Base-by-base conservation (phyloP, 305 asterid genomes). In the Fraxinus sp. region DNA sequence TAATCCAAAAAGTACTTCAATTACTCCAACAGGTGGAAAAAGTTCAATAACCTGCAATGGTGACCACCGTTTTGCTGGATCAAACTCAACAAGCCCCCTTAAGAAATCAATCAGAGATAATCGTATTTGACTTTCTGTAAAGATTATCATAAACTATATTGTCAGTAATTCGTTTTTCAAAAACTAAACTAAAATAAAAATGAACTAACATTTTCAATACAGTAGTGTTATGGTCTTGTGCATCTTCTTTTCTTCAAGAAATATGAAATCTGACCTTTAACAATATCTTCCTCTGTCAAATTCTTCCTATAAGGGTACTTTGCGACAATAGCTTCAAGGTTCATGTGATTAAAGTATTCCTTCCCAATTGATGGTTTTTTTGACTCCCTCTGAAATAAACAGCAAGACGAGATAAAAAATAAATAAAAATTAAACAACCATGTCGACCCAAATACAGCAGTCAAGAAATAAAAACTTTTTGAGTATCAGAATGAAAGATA, bases 61-160 rank as follows among this genome's bases (percentile, higher is more conserved):
- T 16, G 99, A 92, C 99, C 99, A 97, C 85, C 99, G 93, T 84
- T 92, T 97, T 78, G 90, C 95, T n/a, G 99, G 99, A 92, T 97
- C 99, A 88, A 97, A 94, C 85, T 97, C 98, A 79, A 97, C 91
- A 73, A 97, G 98, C 76, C 99, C 99, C 91, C 91, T 93, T 89
- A 97, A 88, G 90, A 97, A 97, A 89, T 97, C 99, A 91, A 93
- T 88, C 80, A 97, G 88, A 70, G 98, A 95, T 80, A 88, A 85
- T 62, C 98, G 92, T 78, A 89, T 86, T 86, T 91, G 94, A 87
- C 90, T 91, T 87, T 97, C 99, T 97, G 98, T 71, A 80, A 85
- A 72, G 84, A 79, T 64, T 80, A 52, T 22, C 73, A 59, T 78
- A 81, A 68, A 73, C 71, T 80, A 57, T 10, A 80, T 46, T 76